These are phyloP conservation scores for Torulaspora pretoriensis DNA, from an alignment of 1,139 yeast species.

Conservation along the genomic window DNA sequence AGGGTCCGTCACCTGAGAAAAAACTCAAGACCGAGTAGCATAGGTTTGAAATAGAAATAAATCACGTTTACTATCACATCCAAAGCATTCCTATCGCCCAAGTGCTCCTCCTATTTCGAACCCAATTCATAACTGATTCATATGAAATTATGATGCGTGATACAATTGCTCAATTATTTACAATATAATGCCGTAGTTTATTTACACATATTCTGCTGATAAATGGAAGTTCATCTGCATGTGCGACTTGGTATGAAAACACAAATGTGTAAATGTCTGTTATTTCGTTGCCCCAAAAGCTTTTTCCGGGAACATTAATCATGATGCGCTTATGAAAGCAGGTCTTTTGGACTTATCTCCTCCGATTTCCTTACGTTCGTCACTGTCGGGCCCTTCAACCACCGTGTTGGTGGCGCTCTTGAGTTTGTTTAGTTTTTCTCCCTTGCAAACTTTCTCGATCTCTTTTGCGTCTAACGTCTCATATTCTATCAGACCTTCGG, in stretches of 20 bases:
- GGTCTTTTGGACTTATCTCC: constrained; percentile 34
- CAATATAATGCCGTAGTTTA: constrained; percentile 11
- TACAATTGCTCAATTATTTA: constrained; percentile 10
- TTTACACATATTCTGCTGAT: constrained; percentile 13
- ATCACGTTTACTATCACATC: too few species aligned
- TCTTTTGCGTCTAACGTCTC: constrained; percentile 92
- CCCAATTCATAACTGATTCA: background rate
- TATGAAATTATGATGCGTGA: constrained; percentile 1
- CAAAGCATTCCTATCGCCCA: too few species aligned
- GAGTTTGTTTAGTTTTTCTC: constrained; percentile 65
- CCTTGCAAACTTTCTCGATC: constrained; percentile 78
- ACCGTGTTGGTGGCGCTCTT: constrained; percentile 73
- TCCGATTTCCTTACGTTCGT: constrained; percentile 36
- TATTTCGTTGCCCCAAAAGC: background rate
- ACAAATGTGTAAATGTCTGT: background rate
- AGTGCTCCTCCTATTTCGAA: too few species aligned
- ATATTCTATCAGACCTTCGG: constrained; percentile 89
- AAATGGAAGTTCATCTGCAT: constrained; percentile 8
- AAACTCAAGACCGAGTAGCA: background rate
- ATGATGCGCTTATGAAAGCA: constrained; percentile 32
- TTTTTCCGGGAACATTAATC: background rate
- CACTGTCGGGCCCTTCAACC: constrained; percentile 52
- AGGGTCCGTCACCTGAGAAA: constrained; percentile 1
- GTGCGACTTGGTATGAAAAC: background rate
- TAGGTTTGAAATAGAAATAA: background rate